Conservation (phyloP, 768 basidiomycete genomes). For the Strobilomyces echinocephalus region DNA sequence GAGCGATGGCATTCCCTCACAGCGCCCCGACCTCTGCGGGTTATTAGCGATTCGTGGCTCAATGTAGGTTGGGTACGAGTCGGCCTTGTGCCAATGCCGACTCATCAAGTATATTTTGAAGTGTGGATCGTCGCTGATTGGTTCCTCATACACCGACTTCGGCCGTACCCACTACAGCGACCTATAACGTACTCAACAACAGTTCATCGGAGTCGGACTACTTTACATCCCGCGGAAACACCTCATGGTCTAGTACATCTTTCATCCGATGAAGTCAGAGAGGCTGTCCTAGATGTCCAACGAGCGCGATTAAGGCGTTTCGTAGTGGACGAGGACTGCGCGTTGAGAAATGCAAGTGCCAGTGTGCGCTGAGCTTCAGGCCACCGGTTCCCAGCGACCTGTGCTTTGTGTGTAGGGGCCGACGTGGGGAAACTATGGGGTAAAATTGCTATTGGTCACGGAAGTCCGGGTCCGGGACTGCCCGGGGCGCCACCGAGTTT, state of each 20-base stretch:
- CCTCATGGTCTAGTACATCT: no score
- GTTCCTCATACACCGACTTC: constrained; percentile 1
- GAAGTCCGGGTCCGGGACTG: not conserved
- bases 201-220: not conserved
- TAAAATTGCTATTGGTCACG: constrained; percentile 14
- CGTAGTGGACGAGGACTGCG: not conserved
- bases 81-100: not conserved
- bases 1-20: no score
- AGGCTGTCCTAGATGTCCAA: no score
- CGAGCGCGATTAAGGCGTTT: constrained; percentile 1
- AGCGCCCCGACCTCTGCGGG: not conserved
- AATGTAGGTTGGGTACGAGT: not conserved
- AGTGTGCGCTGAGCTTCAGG: not conserved
- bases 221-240: not conserved
- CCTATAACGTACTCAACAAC: not conserved
- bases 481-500: constrained; percentile 3
- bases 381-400: not conserved
- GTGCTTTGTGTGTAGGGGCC: not conserved
- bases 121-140: not conserved
- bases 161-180: constrained; percentile 5
- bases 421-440: not conserved
- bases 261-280: no score
- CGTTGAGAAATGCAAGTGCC: not conserved
- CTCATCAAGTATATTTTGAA: no score
- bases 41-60: not conserved